phyloP scores from a whole-genome alignment of 331 rosid genomes.

The Phaseolus coccineus region DNA sequence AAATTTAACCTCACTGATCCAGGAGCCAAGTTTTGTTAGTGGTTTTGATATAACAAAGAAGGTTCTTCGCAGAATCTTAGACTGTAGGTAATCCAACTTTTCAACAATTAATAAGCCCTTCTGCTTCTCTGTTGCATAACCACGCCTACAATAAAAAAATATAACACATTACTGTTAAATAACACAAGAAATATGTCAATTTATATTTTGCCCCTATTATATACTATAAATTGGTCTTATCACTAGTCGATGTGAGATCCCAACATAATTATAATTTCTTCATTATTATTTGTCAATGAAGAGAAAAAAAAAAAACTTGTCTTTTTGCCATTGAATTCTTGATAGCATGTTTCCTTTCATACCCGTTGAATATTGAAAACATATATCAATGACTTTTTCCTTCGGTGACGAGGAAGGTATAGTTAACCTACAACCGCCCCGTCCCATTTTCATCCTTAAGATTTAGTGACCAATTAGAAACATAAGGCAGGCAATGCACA shows the following conservation, averaged over 20 bases:
- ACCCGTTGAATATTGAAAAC: too few species aligned
- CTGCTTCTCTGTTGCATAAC: slow-evolving; percentile 92
- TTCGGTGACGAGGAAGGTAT: too few species aligned
- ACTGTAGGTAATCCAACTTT: slow-evolving; percentile 90
- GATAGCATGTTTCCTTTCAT: too few species aligned
- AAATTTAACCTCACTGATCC: slow-evolving; percentile 74
- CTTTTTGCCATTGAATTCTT: too few species aligned
- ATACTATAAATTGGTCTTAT: too few species aligned
- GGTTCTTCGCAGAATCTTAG: slow-evolving; percentile 74
- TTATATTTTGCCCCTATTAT: not conserved
- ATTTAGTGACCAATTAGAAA: slow-evolving; percentile 13
- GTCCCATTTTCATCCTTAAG: not conserved
- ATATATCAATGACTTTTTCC: too few species aligned
- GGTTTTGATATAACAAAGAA: slow-evolving; percentile 83
- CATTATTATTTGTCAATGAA: too few species aligned
- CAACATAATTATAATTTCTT: too few species aligned
- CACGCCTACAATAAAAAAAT: slow-evolving; percentile 69
- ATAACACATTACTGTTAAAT: slow-evolving; percentile 33
- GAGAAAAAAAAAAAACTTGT: too few species aligned
- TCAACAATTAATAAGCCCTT: slow-evolving; percentile 88
- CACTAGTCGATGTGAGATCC: too few species aligned
- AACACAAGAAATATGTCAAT: slow-evolving; percentile 36
- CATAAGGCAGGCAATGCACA: slow-evolving; percentile 22
- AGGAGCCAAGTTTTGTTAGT: slow-evolving; percentile 69
- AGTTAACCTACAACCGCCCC: too few species aligned